phyloP scores from a whole-genome alignment of 805 yeast species.

The Metschnikowia baotianmanensis region DNA sequence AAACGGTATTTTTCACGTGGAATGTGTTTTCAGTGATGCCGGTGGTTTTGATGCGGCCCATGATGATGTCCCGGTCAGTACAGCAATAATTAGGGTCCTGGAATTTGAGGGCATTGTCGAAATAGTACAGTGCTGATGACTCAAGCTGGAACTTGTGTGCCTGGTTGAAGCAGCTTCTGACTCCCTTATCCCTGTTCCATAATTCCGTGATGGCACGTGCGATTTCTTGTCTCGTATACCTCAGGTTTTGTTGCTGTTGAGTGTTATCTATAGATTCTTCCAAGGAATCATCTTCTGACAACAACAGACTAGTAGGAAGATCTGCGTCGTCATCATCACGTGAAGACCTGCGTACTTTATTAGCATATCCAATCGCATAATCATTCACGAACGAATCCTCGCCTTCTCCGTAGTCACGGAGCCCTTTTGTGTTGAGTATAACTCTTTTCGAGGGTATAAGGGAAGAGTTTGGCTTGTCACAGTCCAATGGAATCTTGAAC shows the following conservation, averaged over 20 bases:
- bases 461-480: constrained; percentile 52
- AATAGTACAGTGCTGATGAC: constrained; percentile 77
- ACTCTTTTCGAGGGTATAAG: constrained; percentile 48
- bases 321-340: constrained; percentile 8
- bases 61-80: constrained; percentile 77
- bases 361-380: constrained; percentile 17
- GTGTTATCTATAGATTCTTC: constrained; percentile 17
- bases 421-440: constrained; percentile 48
- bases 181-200: constrained; percentile 73
- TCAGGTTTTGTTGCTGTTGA: constrained; percentile 14
- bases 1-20: constrained; percentile 56
- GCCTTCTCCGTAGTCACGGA: constrained; percentile 13
- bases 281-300: constrained; percentile 8
- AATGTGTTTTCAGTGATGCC: constrained; percentile 90
- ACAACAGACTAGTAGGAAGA: constrained; percentile 15
- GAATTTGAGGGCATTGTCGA: constrained; percentile 67
- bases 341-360: constrained; percentile 1
- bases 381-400: constrained; percentile 14
- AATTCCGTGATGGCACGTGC: constrained; percentile 67
- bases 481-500: constrained; percentile 59
- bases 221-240: constrained; percentile 45
- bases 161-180: constrained; percentile 52
- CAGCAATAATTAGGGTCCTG: constrained; percentile 66
- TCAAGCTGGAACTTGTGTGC: constrained; percentile 83
- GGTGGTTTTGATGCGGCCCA: constrained; percentile 91